Conservation (phyloP, 1,284 basidiomycete genomes). For the Pyrrhoderma noxium region DNA sequence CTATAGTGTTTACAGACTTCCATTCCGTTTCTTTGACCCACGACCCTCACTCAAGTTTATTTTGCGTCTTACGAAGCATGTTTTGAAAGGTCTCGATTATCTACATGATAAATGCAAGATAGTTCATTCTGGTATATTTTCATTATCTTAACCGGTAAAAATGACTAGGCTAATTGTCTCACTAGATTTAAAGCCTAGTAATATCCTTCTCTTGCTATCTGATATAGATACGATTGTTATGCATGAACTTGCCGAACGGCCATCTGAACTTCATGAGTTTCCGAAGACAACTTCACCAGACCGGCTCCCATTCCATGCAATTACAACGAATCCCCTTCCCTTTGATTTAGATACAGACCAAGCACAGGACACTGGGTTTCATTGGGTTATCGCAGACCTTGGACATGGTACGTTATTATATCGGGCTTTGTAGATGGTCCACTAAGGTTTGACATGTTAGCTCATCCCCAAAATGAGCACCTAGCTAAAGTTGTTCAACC, state of each 20-base stretch:
- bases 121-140: conserved; percentile 25
- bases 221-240: conserved; percentile 16
- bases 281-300: conserved; percentile 13
- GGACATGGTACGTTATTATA: conserved; percentile 8
- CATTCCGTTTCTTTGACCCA: conserved; percentile 29
- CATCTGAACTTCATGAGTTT: conserved; percentile 5
- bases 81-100: conserved; percentile 41
- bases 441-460: conserved; percentile 3
- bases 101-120: conserved; percentile 40
- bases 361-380: background rate
- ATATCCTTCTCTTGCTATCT: conserved; percentile 33
- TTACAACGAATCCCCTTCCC: background rate
- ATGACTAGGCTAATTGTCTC: background rate
- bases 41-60: conserved; percentile 35
- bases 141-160: background rate
- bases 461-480: conserved; percentile 17
- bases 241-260: conserved; percentile 15
- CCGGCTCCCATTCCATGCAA: conserved; percentile 5
- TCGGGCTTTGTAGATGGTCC: no score
- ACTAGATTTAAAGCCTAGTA: conserved; percentile 40
- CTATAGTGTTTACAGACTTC: conserved; percentile 30
- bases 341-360: background rate
- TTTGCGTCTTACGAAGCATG: conserved; percentile 39
- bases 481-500: conserved; percentile 27
- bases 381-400: conserved; percentile 9